Evolutionary conservation across 2,329 filamentous ascomycete genomes (phyloP), one percentile per base, ranked within the genome.

Genomic region (Xylariaceae sp.): DNA sequence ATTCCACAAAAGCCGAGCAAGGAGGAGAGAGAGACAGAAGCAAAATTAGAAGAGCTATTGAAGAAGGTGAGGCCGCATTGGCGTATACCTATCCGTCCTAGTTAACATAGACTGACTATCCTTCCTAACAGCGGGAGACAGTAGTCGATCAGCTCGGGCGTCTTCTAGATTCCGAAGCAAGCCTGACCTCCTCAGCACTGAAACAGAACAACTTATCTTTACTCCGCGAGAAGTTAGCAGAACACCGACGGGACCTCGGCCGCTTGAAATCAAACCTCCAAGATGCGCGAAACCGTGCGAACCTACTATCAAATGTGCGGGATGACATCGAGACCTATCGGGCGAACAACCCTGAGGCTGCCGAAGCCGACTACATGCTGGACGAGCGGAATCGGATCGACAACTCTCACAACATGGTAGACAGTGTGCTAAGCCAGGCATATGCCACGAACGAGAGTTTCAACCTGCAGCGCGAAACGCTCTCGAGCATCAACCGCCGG

Each of bases 391-490:
- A 80, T 58, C 84, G 89, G 60, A 85, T 99, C 68, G 94, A 99
- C 69, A 88, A 91, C 70, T 95, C 90, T 67, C 89, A 97, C 73
- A 88, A 85, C 63, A 86, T 96, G 79, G 88, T 91, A 41, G 94
- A 99, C 72, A 89, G 84, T 58, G 92, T 99, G 27, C 80, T 99
- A 55, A 92, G 88, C 69, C 94, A 97, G 77, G 94, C 94, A 6
- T 99, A 99, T 75, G 92, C 93, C 9, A 91, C 97, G 47, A 95
- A 96, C 70, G 92, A 97, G 75, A 92, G 81, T 72, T 97, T 99
- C 71, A 81, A 83, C 11, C 67, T 92, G 50, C 94, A 99, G 78
- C 81, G 92, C 57, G 92, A 97, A 78, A 93, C 88, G 21, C 75
- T 99, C 58, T 83, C 87, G 37, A 95, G 84, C 71, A 93, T 99